Percentiles rank a stretch among this genome's conserved stretches.
Conservation (phyloP, 2,329 filamentous ascomycete species). For the Diaporthe vexans region DNA sequence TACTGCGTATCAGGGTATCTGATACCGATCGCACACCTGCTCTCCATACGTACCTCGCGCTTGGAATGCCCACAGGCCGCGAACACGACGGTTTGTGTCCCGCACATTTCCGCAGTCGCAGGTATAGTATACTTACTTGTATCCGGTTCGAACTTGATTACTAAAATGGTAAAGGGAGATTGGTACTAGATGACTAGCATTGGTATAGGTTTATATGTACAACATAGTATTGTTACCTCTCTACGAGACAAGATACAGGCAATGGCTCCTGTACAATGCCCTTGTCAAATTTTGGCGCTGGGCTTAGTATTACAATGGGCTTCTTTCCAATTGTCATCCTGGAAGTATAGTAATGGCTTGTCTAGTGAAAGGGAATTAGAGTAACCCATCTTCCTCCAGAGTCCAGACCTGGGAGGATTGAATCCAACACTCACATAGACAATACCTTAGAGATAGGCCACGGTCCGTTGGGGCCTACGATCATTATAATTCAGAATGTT, state of each 20-base stretch:
- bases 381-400: too few relatives aligned
- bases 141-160: neutral
- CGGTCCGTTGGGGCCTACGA: neutral
- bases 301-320: neutral
- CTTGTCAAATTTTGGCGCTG: neutral
- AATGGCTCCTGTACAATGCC: neutral
- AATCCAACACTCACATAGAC: neutral
- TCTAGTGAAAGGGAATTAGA: neutral
- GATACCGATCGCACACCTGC: neutral
- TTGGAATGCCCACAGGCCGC: neutral
- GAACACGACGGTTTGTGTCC: neutral
- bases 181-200: neutral
- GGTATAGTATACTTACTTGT: neutral
- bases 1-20: neutral
- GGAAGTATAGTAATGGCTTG: neutral
- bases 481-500: neutral
- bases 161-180: neutral
- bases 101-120: neutral
- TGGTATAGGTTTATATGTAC: neutral
- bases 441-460: neutral
- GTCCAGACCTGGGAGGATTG: too few relatives aligned
- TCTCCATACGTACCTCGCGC: neutral
- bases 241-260: too few relatives aligned
- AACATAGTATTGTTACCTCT: too few relatives aligned
- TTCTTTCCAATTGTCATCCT: neutral